Conservation (phyloP, 2,329 filamentous ascomycete species). For the Drechmeria coniospora region DNA sequence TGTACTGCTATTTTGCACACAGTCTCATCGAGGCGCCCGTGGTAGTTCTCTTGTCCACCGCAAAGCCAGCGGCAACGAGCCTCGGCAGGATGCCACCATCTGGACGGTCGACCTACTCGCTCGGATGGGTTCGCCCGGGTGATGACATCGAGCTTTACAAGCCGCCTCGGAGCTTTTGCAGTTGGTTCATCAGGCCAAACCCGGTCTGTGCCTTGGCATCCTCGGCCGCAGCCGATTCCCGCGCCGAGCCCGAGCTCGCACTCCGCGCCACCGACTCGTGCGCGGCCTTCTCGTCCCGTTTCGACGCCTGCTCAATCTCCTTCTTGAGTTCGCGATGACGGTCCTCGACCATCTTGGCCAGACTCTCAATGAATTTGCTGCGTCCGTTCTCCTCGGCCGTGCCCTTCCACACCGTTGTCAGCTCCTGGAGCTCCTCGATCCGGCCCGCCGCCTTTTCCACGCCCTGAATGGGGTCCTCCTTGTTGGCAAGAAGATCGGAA, state of each 20-base stretch:
- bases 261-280: slow-evolving; percentile 20
- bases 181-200: slow-evolving; percentile 46
- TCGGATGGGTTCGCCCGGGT: too few relatives aligned
- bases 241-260: slow-evolving; percentile 9
- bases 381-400: slow-evolving; percentile 87
- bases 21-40: too few relatives aligned
- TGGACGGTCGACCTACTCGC: too few relatives aligned
- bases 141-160: slow-evolving; percentile 16
- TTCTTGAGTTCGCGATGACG: slow-evolving; percentile 36
- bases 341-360: slow-evolving; percentile 76
- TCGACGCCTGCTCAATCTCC: slow-evolving; percentile 30
- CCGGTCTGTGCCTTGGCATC: slow-evolving; percentile 30
- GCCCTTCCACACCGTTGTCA: slow-evolving; percentile 82
- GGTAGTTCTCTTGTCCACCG: too few relatives aligned
- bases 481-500: slow-evolving; percentile 41
- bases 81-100: too few relatives aligned
- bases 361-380: slow-evolving; percentile 61
- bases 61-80: too few relatives aligned
- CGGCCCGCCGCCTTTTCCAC: slow-evolving; percentile 58
- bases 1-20: too few relatives aligned
- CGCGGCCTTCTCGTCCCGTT: slow-evolving; percentile 16
- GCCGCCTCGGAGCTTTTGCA: slow-evolving; percentile 43
- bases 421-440: slow-evolving; percentile 61
- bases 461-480: slow-evolving; percentile 45
- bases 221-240: slow-evolving; percentile 13